phyloP scores from a whole-genome alignment of 1,284 basidiomycete species.

The Apiotrichum sp. region DNA sequence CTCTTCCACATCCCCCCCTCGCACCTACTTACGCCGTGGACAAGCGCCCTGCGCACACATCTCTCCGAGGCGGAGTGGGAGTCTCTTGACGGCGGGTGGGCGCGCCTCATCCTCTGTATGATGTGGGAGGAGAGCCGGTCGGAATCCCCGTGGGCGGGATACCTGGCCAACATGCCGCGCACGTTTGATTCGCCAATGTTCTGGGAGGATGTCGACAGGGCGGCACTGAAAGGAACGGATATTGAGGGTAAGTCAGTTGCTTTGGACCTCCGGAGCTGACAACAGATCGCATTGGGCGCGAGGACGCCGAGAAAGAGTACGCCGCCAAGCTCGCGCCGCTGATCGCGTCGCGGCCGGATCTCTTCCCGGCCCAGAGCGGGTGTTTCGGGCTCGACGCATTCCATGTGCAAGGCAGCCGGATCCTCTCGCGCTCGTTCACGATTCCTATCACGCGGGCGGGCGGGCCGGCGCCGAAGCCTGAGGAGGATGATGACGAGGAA shows the following conservation, averaged over 20 bases:
- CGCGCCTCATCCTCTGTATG: conserved; percentile 82
- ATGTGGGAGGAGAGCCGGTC: conserved; percentile 77
- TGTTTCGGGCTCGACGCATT: conserved; percentile 70
- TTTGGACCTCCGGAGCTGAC: not conserved
- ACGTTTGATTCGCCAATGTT: conserved; percentile 92
- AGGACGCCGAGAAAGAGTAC: conserved; percentile 75
- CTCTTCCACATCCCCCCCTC: conserved; percentile 78
- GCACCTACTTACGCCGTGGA: conserved; percentile 71
- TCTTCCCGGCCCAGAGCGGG: conserved; percentile 57
- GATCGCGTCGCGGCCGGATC: conserved; percentile 58
- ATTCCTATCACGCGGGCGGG: conserved; percentile 25
- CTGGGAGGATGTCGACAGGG: conserved; percentile 68
- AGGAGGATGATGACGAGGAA: conserved; percentile 52
- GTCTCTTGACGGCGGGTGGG: conserved; percentile 68
- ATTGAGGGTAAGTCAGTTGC: conserved; percentile 63
- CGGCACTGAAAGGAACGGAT: conserved; percentile 68
- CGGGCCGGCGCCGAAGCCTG: conserved; percentile 28
- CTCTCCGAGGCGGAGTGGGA: conserved; percentile 59
- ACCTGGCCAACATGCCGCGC: conserved; percentile 55
- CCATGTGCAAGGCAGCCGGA: conserved; percentile 88
- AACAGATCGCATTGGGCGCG: conserved; percentile 77
- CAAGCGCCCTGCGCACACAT: conserved; percentile 57
- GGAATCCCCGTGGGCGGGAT: conserved; percentile 61
- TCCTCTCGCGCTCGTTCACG: conserved; percentile 64
- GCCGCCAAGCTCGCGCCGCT: conserved; percentile 53